Base-by-base conservation (phyloP, 257 asterid genomes). In the Prunella vulgaris region DNA sequence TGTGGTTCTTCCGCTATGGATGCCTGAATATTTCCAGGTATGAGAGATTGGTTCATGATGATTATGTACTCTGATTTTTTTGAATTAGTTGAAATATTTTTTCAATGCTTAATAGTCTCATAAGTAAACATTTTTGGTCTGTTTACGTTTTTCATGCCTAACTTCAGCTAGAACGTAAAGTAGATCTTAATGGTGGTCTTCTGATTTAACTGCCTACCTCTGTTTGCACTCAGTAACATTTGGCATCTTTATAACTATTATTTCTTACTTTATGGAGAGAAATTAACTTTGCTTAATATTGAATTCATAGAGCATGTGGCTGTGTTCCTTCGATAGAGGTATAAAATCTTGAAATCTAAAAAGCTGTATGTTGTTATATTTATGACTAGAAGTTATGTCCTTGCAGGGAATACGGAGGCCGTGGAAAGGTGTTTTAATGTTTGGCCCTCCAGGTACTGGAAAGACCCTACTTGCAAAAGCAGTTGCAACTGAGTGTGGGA, bases 21-120 rank as follows among this genome's bases (percentile, higher is more conserved):
- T 94, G 99, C 99, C 99, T 37, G 99, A 94, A 76, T 94, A 94
- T 81, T 94, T 94, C 81, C 97, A 94, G 99, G 99, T 93, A 83
- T 70, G 70, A 4, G 74, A 57, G 61, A 75, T 66, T 74, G 70
- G 35, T 57, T 24, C 6, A 57, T 66, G 64, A 37, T 53, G 74
- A 56, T 63, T 58, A 33, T 53, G 6, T 18, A 17, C 52, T 58
- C 27, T 7, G n/a, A 46, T 61, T 14, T 70, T 10, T 14, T 10
- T 66, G 53, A 56, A 48, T 37, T 53, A 58, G 58, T 73, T 54
- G 37, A 13, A 3, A 42, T 13, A 42, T 5, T 62, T 32, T 74
- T 35, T 64, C 60, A 56, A 35, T 12, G 27, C 33, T 68, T 49
- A 4, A 28, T 56, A 32, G 27, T 27, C 58, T 66, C 7, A 14